phyloP scores from a whole-genome alignment of 192 early-diverging fungal species.

The Entomortierella chlamydospora region DNA sequence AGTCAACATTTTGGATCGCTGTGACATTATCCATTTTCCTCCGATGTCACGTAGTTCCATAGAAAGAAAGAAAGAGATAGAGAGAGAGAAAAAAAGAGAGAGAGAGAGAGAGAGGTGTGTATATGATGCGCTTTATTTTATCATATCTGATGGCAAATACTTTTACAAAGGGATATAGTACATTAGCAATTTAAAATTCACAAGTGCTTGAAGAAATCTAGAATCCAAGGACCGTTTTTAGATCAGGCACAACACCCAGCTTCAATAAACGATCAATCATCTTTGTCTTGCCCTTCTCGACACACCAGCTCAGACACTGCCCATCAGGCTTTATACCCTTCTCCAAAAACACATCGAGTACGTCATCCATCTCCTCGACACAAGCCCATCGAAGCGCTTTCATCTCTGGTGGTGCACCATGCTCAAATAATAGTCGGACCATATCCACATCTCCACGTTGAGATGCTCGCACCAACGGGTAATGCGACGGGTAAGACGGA shows the following conservation, averaged over 20 bases:
- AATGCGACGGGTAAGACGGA: conserved; percentile 23
- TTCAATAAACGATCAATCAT: conserved; percentile 47
- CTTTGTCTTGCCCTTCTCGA: conserved; percentile 39
- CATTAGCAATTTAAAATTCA: not conserved
- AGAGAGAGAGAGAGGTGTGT: no score
- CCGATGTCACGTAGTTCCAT: no score
- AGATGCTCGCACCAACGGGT: conserved; percentile 36
- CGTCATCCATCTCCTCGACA: conserved; percentile 37
- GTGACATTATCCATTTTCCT: no score
- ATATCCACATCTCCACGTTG: conserved; percentile 44
- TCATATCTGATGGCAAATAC: no score
- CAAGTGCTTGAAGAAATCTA: not conserved
- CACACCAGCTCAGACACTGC: conserved; percentile 36
- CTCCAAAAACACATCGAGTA: conserved; percentile 43
- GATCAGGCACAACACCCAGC: conserved; percentile 42
- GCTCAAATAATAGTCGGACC: conserved; percentile 24
- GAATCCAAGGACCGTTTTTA: conserved; percentile 41
- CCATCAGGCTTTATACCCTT: conserved; percentile 36
- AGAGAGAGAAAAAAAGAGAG: no score
- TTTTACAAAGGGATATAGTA: not conserved
- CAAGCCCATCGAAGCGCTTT: conserved; percentile 44
- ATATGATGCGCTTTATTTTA: no score
- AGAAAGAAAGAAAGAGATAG: no score
- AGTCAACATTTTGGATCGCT: no score
- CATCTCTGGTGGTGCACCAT: conserved; percentile 34